Conservation (phyloP, 768 basidiomycete species). For the Dioszegia hungarica region DNA sequence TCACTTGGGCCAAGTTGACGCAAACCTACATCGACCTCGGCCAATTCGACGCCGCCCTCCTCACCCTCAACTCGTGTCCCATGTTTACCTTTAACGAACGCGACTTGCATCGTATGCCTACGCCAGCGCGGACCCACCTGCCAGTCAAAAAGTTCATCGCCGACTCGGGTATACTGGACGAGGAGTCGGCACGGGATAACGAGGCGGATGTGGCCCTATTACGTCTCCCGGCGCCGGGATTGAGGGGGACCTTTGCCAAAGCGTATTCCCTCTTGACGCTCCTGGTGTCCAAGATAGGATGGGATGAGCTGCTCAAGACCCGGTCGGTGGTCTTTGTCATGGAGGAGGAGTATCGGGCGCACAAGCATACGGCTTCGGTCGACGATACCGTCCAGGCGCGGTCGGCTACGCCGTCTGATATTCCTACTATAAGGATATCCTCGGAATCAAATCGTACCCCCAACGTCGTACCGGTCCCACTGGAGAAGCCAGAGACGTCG, state of each 20-base stretch:
- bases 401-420: constrained; percentile 36
- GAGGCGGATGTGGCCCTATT: constrained; percentile 86
- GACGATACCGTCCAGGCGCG: constrained; percentile 16
- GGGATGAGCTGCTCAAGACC: constrained; percentile 96
- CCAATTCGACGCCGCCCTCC: constrained; percentile 75
- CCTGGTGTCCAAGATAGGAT: constrained; percentile 89
- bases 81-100: constrained; percentile 99
- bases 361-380: constrained; percentile 77
- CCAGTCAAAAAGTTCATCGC: constrained; percentile 80
- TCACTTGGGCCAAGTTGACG: constrained; percentile 97
- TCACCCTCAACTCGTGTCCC: constrained; percentile 97
- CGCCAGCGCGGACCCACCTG: constrained; percentile 73
- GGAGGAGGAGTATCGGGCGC: constrained; percentile 98
- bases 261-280: constrained; percentile 86
- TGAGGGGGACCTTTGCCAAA: constrained; percentile 92
- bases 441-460: constrained; percentile 55
- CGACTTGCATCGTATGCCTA: constrained; percentile 79
- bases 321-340: constrained; percentile 95
- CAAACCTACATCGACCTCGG: constrained; percentile 87
- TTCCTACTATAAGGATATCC: constrained; percentile 73
- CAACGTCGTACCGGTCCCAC: not conserved
- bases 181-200: constrained; percentile 75
- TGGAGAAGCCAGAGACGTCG: constrained; percentile 43
- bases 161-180: constrained; percentile 74
- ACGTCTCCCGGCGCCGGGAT: constrained; percentile 88